Base-by-base conservation (phyloP, 108 stramenopile species). In the Stephanodiscus minutulus region DNA sequence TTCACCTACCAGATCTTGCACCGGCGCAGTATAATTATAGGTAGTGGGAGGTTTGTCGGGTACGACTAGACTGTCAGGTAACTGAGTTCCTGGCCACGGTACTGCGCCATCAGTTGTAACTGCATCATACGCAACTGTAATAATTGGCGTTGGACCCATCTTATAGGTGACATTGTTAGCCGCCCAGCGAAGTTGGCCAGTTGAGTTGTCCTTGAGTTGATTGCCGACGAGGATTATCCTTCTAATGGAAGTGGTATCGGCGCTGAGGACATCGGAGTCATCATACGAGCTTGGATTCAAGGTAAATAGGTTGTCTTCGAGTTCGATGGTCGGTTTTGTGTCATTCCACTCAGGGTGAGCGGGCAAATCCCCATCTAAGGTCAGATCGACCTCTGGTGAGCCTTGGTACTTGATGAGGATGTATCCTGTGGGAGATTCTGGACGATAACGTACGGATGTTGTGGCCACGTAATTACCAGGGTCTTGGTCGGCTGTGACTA, bases 1-100 rank as follows among this genome's bases (percentile, higher is more conserved):
- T 13, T 13, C 10, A 31, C 74, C 74, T 10, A 76, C 74, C 22
- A 59, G 61, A 52, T 76, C 74, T 44, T 76, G 74, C n/a, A 76
- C 66, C 48, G 67, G 74, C 54, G 68, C 74, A 21, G 68, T 50
- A 69, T 81, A 76, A 53, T 81, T 75, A 68, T 62, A 81, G 12
- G 69, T 46, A 15, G 25, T 64, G 1, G 74, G 68, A 39, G 80
- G 80, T 18, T 15, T 17, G 8, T 81, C 68, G 18, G 80, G 74
- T 18, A 81, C 52, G 22, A 64, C 59, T 6, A 81, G 12, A 11
- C 65, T 64, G 8, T 33, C 74, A 17, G 66, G 67, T 17, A 76
- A 39, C 15, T 58, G 33, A 24, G 68, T 70, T 24, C 68, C 61
- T 17, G 74, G 74, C 74, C 74, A 76, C 13, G 74, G 22, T 55